A percentile compares a stretch with the other conserved stretches of the same genome.
Evolutionary conservation across 2,329 filamentous ascomycete genomes (phyloP).

Genomic region (Neopestalotiopsis sp.): DNA sequence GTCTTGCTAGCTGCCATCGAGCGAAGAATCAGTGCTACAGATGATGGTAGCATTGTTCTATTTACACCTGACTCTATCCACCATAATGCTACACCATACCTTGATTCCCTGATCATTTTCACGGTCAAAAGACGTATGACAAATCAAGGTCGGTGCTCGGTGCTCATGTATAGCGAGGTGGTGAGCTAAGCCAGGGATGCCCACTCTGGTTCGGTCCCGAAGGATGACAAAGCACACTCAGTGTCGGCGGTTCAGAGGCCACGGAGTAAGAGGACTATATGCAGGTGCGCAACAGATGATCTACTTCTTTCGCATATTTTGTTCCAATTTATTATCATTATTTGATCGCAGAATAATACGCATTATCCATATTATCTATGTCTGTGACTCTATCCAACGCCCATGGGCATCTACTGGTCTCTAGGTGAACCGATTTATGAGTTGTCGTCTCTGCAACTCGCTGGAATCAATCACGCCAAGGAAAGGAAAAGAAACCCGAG

Average conservation of each 20-base stretch:
- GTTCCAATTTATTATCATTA: too few species aligned
- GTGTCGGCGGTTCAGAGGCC: neutral
- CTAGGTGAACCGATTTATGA: neutral
- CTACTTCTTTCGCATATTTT: too few species aligned
- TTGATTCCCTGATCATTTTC: neutral
- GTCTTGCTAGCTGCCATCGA: too few species aligned
- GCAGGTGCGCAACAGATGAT: too few species aligned
- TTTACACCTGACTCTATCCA: neutral
- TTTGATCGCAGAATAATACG: neutral
- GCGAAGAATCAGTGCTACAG: too few species aligned
- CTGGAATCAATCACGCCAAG: neutral
- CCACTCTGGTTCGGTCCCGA: neutral
- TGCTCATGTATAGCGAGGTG: neutral
- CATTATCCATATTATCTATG: constrained; percentile 10
- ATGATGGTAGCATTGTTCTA: too few species aligned
- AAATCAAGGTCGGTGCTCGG: constrained; percentile 6
- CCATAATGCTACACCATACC: too few species aligned
- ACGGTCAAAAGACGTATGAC: neutral
- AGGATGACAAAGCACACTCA: neutral
- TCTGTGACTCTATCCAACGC: neutral
- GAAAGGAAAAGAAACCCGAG: neutral
- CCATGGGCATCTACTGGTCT: neutral
- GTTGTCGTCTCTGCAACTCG: neutral
- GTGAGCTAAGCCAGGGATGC: neutral
- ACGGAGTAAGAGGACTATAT: neutral